phyloP scores from a whole-genome alignment of 345 rosid species.

The Corchorus olitorius region DNA sequence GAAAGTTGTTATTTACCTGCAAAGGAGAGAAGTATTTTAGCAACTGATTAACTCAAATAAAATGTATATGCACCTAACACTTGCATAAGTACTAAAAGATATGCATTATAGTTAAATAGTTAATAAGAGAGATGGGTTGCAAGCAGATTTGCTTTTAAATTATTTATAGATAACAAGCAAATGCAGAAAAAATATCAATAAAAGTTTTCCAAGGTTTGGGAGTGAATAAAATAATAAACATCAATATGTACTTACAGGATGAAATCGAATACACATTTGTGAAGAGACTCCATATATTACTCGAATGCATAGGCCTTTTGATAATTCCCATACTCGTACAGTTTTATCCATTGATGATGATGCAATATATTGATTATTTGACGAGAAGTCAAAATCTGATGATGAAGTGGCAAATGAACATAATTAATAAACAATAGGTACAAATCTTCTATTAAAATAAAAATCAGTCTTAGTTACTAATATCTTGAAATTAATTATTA shows the following conservation, averaged over 20 bases:
- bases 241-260: conserved; percentile 68
- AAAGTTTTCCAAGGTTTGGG: conserved; percentile 9
- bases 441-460: conserved; percentile 6
- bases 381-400: conserved; percentile 98
- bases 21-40: conserved; percentile 17
- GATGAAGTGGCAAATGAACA: conserved; percentile 24
- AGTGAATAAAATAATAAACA: conserved; percentile 2
- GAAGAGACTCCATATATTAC: conserved; percentile 87
- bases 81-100: background rate
- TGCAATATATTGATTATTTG: conserved; percentile 94
- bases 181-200: background rate
- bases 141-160: background rate
- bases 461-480: background rate
- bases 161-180: background rate
- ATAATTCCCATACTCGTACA: conserved; percentile 96
- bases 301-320: conserved; percentile 89
- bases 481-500: background rate
- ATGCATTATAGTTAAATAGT: background rate
- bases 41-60: background rate
- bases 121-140: background rate
- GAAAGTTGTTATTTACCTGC: conserved; percentile 97
- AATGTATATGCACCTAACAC: background rate
- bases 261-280: conserved; percentile 91
- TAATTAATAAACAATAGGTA: background rate
- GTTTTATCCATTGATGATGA: conserved; percentile 94